Conservation (phyloP, 305 asterid genomes). For the Solanum hybrid region DNA sequence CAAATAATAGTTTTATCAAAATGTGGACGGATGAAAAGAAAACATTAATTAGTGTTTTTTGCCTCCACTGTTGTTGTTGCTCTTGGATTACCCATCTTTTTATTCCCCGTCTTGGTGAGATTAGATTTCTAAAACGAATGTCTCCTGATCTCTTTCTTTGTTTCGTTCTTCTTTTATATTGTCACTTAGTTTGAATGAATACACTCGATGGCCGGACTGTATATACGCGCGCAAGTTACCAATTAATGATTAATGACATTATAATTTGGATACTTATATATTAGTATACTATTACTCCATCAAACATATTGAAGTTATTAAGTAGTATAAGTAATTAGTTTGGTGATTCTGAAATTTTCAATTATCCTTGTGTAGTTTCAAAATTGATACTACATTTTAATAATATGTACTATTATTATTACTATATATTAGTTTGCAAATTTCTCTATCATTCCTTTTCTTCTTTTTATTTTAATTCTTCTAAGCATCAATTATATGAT, state of each 20-base stretch:
- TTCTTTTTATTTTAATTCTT: too few relatives aligned
- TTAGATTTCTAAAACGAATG: too few relatives aligned
- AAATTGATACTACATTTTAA: neutral
- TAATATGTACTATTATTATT: too few relatives aligned
- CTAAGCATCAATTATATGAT: neutral
- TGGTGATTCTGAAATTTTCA: neutral
- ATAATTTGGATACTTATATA: neutral
- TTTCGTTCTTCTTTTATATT: neutral
- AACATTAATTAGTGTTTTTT: too few relatives aligned
- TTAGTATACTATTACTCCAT: too few relatives aligned
- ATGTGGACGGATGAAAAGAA: too few relatives aligned
- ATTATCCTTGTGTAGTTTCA: neutral
- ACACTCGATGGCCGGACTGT: neutral
- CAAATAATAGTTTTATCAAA: too few relatives aligned
- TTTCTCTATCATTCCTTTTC: neutral
- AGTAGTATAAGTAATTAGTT: neutral
- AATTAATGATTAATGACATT: neutral
- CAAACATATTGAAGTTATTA: neutral
- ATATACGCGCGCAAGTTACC: too few relatives aligned
- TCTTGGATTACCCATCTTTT: too few relatives aligned
- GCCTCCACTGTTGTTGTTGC: neutral
- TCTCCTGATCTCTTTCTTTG: neutral
- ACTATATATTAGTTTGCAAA: neutral
- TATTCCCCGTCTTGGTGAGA: neutral
- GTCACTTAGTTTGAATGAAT: neutral